A percentile compares a stretch with the other conserved stretches of the same genome.
These are phyloP conservation scores for Ceratobasidium sp. DNA, from an alignment of 1,284 basidiomycete species.

Conservation along the genomic window DNA sequence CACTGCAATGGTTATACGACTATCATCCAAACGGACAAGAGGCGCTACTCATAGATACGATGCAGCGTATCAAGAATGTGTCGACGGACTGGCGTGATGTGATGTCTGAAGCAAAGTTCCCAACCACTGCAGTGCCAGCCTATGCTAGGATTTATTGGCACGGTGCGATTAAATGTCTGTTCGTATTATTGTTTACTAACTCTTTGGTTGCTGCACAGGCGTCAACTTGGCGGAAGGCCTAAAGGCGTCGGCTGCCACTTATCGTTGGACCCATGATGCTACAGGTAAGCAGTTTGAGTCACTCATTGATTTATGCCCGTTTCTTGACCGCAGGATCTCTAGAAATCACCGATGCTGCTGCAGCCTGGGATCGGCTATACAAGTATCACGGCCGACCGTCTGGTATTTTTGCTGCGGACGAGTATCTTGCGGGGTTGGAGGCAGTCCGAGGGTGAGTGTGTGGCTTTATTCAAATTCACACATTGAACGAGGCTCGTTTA, in stretches of 20 bases:
- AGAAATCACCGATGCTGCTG: conserved; percentile 68
- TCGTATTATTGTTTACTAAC: background rate
- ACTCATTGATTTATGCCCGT: too few species aligned
- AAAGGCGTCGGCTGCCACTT: conserved; percentile 68
- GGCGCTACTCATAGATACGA: conserved; percentile 30
- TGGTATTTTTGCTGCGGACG: conserved; percentile 70
- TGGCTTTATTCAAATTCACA: background rate
- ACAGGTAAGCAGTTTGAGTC: conserved; percentile 58
- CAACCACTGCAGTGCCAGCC: conserved; percentile 16
- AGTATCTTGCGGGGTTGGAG: conserved; percentile 69
- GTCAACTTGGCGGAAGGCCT: conserved; percentile 72
- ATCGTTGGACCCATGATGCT: conserved; percentile 70
- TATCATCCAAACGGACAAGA: conserved; percentile 22
- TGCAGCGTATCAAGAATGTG: conserved; percentile 40
- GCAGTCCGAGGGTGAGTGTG: conserved; percentile 65
- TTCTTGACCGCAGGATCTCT: conserved; percentile 5
- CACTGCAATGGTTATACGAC: conserved; percentile 41
- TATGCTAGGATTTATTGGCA: conserved; percentile 37
- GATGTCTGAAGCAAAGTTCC: conserved; percentile 41
- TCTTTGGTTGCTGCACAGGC: background rate
- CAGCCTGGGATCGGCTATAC: conserved; percentile 70
- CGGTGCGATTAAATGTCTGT: background rate
- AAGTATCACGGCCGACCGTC: conserved; percentile 72
- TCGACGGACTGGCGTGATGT: conserved; percentile 9
- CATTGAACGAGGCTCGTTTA: conserved; percentile 4